Evolutionary conservation across 495 filamentous ascomycete species (phyloP).

Genomic region (Hypomontagnella monticulosa): DNA sequence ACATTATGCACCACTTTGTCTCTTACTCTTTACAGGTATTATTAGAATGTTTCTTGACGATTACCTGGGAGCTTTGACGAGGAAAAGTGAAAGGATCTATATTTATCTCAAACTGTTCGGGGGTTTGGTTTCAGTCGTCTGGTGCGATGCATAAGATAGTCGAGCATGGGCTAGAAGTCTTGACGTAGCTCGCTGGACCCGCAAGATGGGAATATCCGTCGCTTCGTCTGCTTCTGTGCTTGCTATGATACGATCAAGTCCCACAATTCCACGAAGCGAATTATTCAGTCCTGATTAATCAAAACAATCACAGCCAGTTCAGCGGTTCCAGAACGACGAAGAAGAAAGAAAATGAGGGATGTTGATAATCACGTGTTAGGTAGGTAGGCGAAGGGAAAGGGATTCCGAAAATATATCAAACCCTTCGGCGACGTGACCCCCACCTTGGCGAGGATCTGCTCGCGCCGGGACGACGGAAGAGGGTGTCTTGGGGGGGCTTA

Average conservation of each 20-base stretch:
- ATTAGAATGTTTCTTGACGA: no score
- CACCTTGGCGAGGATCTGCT: conserved; percentile 36
- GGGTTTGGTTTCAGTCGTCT: no score
- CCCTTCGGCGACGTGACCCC: conserved; percentile 16
- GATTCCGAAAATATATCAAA: conserved; percentile 36
- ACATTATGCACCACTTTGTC: not conserved
- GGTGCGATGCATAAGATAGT: no score
- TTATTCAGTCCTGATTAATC: conserved; percentile 20
- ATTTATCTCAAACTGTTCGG: no score
- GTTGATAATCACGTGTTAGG: conserved; percentile 21
- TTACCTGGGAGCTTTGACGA: no score
- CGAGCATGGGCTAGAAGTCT: no score
- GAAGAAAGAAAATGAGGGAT: not conserved
- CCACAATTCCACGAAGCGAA: not conserved
- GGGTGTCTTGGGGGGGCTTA: conserved; percentile 13
- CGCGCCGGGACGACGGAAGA: conserved; percentile 36
- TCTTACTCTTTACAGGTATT: no score
- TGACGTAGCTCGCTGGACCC: no score
- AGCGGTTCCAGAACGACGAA: not conserved
- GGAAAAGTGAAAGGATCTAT: no score
- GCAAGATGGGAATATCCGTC: no score
- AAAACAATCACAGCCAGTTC: not conserved
- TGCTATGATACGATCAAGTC: no score
- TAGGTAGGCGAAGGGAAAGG: conserved; percentile 4
- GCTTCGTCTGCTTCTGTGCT: no score